A percentile compares a stretch with the other conserved stretches of the same genome.
Evolutionary conservation across 2,329 filamentous ascomycete genomes (phyloP).

Genomic region (Tolypocladium amazonense): DNA sequence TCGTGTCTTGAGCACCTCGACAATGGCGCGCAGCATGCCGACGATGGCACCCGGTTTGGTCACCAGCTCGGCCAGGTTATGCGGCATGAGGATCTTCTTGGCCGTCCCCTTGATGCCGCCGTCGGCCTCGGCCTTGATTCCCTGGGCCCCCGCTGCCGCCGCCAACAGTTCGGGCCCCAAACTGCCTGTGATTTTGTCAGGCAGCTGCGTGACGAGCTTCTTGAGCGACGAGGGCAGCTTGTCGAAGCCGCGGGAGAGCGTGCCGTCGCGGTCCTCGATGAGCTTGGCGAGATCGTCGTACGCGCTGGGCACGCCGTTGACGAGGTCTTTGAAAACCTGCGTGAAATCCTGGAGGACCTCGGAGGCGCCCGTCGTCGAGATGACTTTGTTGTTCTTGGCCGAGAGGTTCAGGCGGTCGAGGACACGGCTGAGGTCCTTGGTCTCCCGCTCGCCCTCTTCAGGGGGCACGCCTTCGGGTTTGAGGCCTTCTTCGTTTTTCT

Average conservation of each 20-base stretch:
- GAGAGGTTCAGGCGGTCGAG: slow-evolving; percentile 78
- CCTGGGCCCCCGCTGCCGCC: slow-evolving; percentile 64
- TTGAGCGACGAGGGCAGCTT: slow-evolving; percentile 69
- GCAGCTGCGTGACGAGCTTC: slow-evolving; percentile 76
- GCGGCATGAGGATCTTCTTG: slow-evolving; percentile 58
- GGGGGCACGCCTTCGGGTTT: slow-evolving; percentile 22
- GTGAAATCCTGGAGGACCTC: slow-evolving; percentile 78
- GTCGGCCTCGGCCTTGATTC: slow-evolving; percentile 43
- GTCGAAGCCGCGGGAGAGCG: slow-evolving; percentile 49
- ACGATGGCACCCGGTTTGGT: slow-evolving; percentile 82
- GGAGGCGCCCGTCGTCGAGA: slow-evolving; percentile 75
- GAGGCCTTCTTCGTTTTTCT: slow-evolving; percentile 27
- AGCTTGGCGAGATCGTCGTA: slow-evolving; percentile 71
- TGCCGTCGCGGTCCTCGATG: slow-evolving; percentile 49
- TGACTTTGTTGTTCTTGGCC: slow-evolving; percentile 74
- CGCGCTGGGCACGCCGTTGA: slow-evolving; percentile 87
- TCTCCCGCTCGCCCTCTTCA: slow-evolving; percentile 36
- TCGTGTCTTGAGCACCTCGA: slow-evolving; percentile 74
- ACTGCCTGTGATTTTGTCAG: slow-evolving; percentile 65
- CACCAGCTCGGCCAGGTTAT: slow-evolving; percentile 67
- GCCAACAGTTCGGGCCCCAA: slow-evolving; percentile 77
- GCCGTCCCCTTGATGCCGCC: slow-evolving; percentile 51
- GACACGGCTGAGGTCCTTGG: slow-evolving; percentile 66
- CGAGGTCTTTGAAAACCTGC: slow-evolving; percentile 79
- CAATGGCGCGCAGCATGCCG: slow-evolving; percentile 77